Conservation (phyloP, 1,139 yeast species). For the Suhomyces kunorum region DNA sequence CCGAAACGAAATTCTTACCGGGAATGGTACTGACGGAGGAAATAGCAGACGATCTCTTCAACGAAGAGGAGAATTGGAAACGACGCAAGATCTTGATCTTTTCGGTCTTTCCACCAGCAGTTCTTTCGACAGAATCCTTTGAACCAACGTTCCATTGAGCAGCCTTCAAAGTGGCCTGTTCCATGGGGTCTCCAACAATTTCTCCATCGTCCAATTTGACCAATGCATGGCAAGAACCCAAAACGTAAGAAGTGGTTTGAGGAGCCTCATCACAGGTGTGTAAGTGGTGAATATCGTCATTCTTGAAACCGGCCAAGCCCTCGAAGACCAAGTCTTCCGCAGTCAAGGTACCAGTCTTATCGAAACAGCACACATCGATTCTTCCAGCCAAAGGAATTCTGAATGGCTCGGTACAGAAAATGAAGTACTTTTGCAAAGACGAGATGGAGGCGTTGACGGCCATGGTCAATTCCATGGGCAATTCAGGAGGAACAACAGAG, state of each 20-base stretch:
- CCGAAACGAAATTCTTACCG: slow-evolving; percentile 75
- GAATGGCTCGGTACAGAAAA: slow-evolving; percentile 98
- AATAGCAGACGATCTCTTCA: slow-evolving; percentile 91
- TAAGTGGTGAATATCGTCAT: slow-evolving; percentile 57
- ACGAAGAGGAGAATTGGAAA: slow-evolving; percentile 94
- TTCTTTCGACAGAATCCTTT: slow-evolving; percentile 64
- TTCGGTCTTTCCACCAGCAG: slow-evolving; percentile 43
- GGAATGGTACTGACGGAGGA: slow-evolving; percentile 56
- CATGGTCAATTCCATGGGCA: slow-evolving; percentile 98
- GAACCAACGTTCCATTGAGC: slow-evolving; percentile 82
- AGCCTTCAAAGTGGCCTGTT: slow-evolving; percentile 89
- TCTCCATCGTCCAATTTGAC: slow-evolving; percentile 95
- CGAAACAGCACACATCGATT: slow-evolving; percentile 97
- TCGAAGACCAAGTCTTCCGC: slow-evolving; percentile 96
- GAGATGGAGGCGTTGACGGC: slow-evolving; percentile 93
- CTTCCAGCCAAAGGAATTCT: slow-evolving; percentile 98
- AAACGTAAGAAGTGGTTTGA: slow-evolving; percentile 63
- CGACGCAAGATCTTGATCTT: slow-evolving; percentile 80
- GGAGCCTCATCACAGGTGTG: slow-evolving; percentile 62
- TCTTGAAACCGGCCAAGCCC: slow-evolving; percentile 85
- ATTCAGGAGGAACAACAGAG: slow-evolving; percentile 98
- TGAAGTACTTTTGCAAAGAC: slow-evolving; percentile 81
- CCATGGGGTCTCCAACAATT: slow-evolving; percentile 99
- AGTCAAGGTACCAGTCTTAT: slow-evolving; percentile 96
- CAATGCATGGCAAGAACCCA: slow-evolving; percentile 96